Conservation (phyloP, 148 eudicot species). For the Rhododendron williamsianum region DNA sequence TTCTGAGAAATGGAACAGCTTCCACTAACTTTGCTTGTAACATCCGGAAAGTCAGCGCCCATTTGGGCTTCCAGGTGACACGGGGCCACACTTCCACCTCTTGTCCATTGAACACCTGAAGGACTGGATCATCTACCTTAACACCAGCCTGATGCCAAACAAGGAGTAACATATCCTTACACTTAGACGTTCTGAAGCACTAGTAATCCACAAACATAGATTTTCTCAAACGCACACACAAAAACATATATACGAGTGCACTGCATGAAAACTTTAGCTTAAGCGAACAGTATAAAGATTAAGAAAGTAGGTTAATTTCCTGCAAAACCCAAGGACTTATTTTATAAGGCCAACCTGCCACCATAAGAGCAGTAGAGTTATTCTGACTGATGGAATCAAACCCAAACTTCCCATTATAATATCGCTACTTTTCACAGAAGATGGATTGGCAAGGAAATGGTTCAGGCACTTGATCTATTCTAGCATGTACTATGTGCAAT, state of each 20-base stretch:
- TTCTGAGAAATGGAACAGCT: constrained; percentile 55
- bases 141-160: constrained; percentile 63
- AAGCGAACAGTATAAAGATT: not conserved
- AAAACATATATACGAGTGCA: not conserved
- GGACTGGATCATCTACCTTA: constrained; percentile 59
- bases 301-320: not conserved
- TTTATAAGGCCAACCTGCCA: not conserved
- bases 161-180: not conserved
- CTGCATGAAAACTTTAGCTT: not conserved
- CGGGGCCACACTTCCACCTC: constrained; percentile 96
- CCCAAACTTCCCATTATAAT: not conserved
- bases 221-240: not conserved
- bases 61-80: constrained; percentile 85
- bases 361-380: not conserved
- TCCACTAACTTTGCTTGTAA: constrained; percentile 59
- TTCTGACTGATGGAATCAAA: not conserved
- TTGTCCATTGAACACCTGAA: constrained; percentile 67
- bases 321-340: not conserved
- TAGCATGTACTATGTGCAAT: not conserved
- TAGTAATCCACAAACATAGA: not conserved
- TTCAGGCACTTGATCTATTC: not conserved
- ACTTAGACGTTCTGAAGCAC: not conserved
- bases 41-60: constrained; percentile 79
- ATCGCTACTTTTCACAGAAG: not conserved
- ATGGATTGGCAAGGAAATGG: not conserved